Conservation (phyloP, 805 yeast genomes). For the Kuraishia hungarica region DNA sequence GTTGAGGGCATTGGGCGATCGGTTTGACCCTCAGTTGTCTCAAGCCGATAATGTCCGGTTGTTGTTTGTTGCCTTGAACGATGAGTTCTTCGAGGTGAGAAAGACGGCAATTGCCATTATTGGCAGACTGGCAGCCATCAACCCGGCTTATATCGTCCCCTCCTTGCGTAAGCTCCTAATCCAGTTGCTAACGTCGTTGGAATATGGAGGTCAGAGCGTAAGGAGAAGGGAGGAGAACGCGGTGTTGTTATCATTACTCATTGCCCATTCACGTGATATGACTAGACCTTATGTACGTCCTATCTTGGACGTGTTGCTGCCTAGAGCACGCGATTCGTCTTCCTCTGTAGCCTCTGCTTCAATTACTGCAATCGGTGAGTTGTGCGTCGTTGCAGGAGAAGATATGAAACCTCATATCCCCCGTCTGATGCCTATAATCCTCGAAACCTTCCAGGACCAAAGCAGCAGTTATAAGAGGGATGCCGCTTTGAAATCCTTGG, state of each 20-base stretch:
- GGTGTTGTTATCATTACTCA: slow-evolving; percentile 59
- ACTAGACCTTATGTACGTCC: slow-evolving; percentile 88
- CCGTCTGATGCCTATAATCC: slow-evolving; percentile 76
- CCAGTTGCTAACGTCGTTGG: slow-evolving; percentile 77
- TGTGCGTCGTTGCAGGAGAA: slow-evolving; percentile 83
- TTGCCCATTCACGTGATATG: slow-evolving; percentile 71
- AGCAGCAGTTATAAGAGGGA: slow-evolving; percentile 82
- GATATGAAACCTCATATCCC: slow-evolving; percentile 66
- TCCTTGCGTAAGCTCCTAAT: slow-evolving; percentile 79
- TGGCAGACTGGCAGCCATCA: slow-evolving; percentile 77
- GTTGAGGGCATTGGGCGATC: slow-evolving; percentile 58
- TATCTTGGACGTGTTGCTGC: slow-evolving; percentile 75
- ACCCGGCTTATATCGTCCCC: slow-evolving; percentile 95
- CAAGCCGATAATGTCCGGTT: slow-evolving; percentile 87
- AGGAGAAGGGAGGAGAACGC: slow-evolving; percentile 85
- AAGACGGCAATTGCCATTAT: slow-evolving; percentile 69
- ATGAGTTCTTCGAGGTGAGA: slow-evolving; percentile 79
- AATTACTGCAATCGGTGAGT: slow-evolving; percentile 79
- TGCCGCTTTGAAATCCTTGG: slow-evolving; percentile 81
- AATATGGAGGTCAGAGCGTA: slow-evolving; percentile 64
- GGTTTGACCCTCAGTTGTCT: slow-evolving; percentile 85
- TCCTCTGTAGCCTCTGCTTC: slow-evolving; percentile 84
- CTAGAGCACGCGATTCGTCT: slow-evolving; percentile 62
- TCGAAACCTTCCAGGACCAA: slow-evolving; percentile 88
- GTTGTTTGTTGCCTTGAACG: slow-evolving; percentile 83